These are phyloP conservation scores for Paracoccidioides lutzii DNA, from an alignment of 2,329 filamentous ascomycete genomes.

Conservation along the genomic window DNA sequence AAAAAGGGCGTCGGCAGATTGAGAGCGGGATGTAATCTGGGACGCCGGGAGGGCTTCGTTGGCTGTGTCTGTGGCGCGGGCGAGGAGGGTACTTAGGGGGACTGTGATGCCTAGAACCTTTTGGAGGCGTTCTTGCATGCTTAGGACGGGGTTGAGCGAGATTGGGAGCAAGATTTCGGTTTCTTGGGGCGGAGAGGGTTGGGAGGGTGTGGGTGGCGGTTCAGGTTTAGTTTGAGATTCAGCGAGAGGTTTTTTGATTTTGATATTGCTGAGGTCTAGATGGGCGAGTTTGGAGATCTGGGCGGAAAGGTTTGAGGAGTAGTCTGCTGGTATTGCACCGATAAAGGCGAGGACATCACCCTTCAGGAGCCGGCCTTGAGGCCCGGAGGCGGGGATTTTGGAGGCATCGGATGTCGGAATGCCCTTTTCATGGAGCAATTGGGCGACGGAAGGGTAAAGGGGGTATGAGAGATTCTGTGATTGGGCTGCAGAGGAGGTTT, in stretches of 20 bases:
- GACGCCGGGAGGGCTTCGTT: constrained; percentile 72
- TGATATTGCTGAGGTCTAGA: constrained; percentile 92
- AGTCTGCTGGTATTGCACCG: constrained; percentile 59
- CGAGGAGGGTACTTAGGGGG: constrained; percentile 75
- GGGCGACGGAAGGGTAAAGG: constrained; percentile 62
- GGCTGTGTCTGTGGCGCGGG: constrained; percentile 70
- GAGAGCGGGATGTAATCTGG: constrained; percentile 41
- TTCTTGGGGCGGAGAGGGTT: constrained; percentile 14
- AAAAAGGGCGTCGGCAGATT: constrained; percentile 68
- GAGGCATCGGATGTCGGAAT: constrained; percentile 61
- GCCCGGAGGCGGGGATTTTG: constrained; percentile 78
- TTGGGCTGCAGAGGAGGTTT: constrained; percentile 23
- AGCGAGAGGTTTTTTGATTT: constrained; percentile 46
- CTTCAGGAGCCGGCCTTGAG: constrained; percentile 79
- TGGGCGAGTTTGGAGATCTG: constrained; percentile 64
- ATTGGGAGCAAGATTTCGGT: constrained; percentile 57
- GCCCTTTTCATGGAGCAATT: constrained; percentile 67
- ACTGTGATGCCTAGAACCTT: constrained; percentile 65
- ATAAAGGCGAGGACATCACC: constrained; percentile 88
- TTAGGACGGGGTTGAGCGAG: constrained; percentile 64
- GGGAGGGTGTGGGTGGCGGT: constrained; percentile 21
- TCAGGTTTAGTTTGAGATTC: constrained; percentile 19
- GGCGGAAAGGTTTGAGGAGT: constrained; percentile 57
- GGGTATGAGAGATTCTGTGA: constrained; percentile 34
- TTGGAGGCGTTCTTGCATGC: constrained; percentile 69